phyloP scores from a whole-genome alignment of 2,329 filamentous ascomycete genomes.

The Penicillium frequentans region DNA sequence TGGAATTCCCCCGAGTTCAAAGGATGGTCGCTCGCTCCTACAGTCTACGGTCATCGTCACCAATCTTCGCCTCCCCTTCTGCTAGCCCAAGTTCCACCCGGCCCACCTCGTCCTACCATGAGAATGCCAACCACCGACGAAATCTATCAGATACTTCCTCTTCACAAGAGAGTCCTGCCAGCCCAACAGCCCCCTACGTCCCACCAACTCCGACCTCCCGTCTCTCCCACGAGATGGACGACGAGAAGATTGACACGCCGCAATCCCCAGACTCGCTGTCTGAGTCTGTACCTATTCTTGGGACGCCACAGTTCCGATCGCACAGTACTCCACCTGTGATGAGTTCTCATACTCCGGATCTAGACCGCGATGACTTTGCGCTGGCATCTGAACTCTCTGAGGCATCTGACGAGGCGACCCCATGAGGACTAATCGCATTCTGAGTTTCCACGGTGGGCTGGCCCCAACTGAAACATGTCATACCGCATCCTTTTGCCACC shows the following conservation, averaged over 20 bases:
- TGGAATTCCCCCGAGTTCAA: conserved; percentile 49
- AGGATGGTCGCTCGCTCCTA: conserved; percentile 48
- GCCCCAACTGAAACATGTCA: conserved; percentile 1
- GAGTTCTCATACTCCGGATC: conserved; percentile 11
- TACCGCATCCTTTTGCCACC: neutral
- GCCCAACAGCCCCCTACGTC: conserved; percentile 37
- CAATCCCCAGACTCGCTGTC: conserved; percentile 17
- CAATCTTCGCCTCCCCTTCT: conserved; percentile 34
- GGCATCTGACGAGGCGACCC: neutral
- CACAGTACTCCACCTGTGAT: conserved; percentile 34
- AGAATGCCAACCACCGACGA: conserved; percentile 27
- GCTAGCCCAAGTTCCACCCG: conserved; percentile 40
- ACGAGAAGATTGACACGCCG: conserved; percentile 18
- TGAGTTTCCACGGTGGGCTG: conserved; percentile 1
- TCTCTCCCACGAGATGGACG: conserved; percentile 18
- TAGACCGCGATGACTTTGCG: conserved; percentile 8
- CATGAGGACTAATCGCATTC: neutral
- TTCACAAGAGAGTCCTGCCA: conserved; percentile 29
- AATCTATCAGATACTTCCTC: conserved; percentile 37
- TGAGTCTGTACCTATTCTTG: conserved; percentile 24
- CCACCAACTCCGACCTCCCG: conserved; percentile 42
- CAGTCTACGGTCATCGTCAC: conserved; percentile 41
- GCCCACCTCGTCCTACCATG: conserved; percentile 31
- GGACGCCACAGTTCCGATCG: conserved; percentile 27
- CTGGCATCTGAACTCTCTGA: conserved; percentile 4